Conservation (phyloP, 2,329 filamentous ascomycete species). For the Colletotrichum horii region DNA sequence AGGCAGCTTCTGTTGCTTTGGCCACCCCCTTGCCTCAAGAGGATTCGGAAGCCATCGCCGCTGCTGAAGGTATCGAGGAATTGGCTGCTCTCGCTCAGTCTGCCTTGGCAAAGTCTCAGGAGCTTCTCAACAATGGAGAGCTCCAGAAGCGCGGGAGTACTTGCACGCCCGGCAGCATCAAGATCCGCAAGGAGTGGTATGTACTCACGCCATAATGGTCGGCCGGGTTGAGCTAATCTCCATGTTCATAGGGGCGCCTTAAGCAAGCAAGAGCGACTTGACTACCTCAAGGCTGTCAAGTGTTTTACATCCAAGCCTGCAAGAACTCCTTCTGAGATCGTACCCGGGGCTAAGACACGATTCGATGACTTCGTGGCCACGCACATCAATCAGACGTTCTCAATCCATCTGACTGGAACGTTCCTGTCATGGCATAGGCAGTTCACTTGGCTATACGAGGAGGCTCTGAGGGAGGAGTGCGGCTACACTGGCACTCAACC, state of each 20-base stretch:
- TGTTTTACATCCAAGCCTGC: conserved; percentile 47
- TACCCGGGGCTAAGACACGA: conserved; percentile 46
- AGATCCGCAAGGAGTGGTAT: conserved; percentile 36
- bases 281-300: conserved; percentile 49
- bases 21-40: not conserved
- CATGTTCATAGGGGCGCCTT: not conserved
- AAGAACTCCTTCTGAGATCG: conserved; percentile 34
- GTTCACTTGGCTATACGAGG: conserved; percentile 35
- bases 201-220: not conserved
- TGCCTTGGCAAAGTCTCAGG: conserved; percentile 28
- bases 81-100: conserved; percentile 13
- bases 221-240: not conserved
- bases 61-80: not conserved
- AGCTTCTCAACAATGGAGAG: conserved; percentile 17
- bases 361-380: conserved; percentile 57
- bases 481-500: conserved; percentile 44
- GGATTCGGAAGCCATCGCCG: not conserved
- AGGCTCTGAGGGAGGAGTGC: conserved; percentile 34
- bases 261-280: not conserved
- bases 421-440: conserved; percentile 37
- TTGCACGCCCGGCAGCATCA: conserved; percentile 28
- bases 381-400: conserved; percentile 51
- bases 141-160: conserved; percentile 26
- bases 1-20: conserved; percentile 9
- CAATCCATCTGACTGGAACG: conserved; percentile 44